Evolutionary conservation across 1,139 yeast species (phyloP), one percentile per base, ranked within the genome.

Genomic region (Pichia sorboxylosa): DNA sequence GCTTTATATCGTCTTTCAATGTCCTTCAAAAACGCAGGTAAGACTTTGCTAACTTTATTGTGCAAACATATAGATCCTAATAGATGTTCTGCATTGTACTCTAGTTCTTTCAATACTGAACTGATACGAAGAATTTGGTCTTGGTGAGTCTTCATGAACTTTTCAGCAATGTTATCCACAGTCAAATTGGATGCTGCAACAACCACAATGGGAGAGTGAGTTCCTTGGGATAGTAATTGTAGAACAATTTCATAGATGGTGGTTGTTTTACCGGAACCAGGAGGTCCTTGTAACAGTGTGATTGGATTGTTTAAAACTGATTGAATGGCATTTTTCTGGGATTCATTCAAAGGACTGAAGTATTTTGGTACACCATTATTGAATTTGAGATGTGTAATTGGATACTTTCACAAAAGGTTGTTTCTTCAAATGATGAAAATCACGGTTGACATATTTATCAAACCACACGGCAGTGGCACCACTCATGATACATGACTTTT

Each of bases 211-310:
- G 87, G 85, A 29, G 45, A 49, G 31, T 49, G 50, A 28, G 40
- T 43, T 28, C 50, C 32, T 16, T 46, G 42, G 22, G 62, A 58
- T 43, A 74, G 57, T 39, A 77, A 56, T 48, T 77, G 83, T 36
- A 73, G 54, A 38, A 78, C 71, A 36, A 77, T 71, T 51, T 77
- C 84, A 37, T 85, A 62, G 58, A 92, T 90, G 0, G 99, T 92
- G 45, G 92, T 90, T 1, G 99, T 92, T 54, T 90, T 90, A 59
- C 98, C 98, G 0, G 97, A 87, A 54, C 96, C 96, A 0, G 96
- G 96, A 3, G 96, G 96, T 37, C 98, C 98, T 58, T 87, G 96
- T 49, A 90, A 81, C 27, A 90, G 71, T 0, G 85, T 78, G 17
- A 77, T 68, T 1, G 73, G 61, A 46, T 78, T 78, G 46, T 75